phyloP scores from a whole-genome alignment of 139 green algal genomes.

The Dunaliella sp. region DNA sequence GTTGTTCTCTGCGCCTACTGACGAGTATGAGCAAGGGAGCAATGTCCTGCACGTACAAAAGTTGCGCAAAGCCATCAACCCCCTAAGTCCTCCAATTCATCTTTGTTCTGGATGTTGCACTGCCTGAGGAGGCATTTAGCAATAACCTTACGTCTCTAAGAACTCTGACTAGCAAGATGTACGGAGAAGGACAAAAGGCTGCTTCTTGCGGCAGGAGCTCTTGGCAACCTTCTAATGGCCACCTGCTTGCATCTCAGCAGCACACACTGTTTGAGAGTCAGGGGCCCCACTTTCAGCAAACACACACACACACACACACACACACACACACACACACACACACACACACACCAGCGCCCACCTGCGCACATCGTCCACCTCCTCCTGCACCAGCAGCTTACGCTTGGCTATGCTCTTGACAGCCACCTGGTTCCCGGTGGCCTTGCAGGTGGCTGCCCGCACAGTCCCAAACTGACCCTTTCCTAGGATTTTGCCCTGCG shows the following conservation, averaged over 20 bases:
- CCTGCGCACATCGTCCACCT: constrained; percentile 85
- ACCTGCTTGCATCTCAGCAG: neutral
- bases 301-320: neutral
- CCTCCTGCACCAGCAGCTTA: constrained; percentile 68
- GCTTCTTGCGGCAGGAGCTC: too few species aligned
- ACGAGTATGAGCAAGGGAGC: too few species aligned
- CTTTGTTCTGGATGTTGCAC: too few species aligned
- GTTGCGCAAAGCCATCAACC: too few species aligned
- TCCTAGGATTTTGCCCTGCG: constrained; percentile 21
- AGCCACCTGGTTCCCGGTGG: constrained; percentile 49
- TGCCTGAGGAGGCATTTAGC: too few species aligned
- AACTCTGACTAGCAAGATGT: too few species aligned
- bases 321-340: constrained; percentile 46
- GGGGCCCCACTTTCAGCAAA: constrained; percentile 16
- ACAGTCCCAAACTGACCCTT: constrained; percentile 53
- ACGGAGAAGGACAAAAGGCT: too few species aligned
- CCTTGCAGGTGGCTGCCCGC: constrained; percentile 15
- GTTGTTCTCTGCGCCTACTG: neutral
- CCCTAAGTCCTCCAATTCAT: too few species aligned
- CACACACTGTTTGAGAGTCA: constrained; percentile 62
- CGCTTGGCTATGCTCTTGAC: constrained; percentile 89
- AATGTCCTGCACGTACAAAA: too few species aligned
- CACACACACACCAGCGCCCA: neutral
- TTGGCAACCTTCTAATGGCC: constrained; percentile 57
- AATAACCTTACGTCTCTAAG: too few species aligned